These are phyloP conservation scores for Fusarium udum DNA, from an alignment of 2,329 filamentous ascomycete genomes.

Conservation along the genomic window DNA sequence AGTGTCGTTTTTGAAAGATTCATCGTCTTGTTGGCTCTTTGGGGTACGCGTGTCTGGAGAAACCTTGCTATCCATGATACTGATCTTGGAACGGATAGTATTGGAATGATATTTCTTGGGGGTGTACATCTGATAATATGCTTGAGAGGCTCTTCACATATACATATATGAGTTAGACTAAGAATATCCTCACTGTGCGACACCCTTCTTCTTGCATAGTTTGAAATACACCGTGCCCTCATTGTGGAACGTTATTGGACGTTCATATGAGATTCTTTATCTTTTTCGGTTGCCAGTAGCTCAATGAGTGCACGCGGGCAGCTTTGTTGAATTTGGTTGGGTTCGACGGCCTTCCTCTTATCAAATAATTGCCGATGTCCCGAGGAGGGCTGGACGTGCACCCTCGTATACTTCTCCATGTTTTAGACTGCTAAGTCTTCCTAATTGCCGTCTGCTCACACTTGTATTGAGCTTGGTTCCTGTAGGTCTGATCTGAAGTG, in stretches of 20 bases:
- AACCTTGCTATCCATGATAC: neutral
- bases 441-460: neutral
- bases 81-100: neutral
- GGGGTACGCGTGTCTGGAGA: neutral
- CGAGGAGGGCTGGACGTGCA: too few relatives aligned
- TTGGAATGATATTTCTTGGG: rapidly evolving
- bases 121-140: rapidly evolving
- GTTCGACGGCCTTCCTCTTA: rapidly evolving
- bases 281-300: rapidly evolving
- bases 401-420: neutral
- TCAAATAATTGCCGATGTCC: neutral
- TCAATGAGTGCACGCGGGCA: neutral
- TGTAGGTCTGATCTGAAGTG: neutral
- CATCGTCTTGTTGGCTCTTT: neutral
- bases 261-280: too few relatives aligned
- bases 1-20: neutral
- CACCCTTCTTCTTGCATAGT: too few relatives aligned
- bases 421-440: rapidly evolving
- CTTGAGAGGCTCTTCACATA: neutral
- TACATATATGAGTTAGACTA: neutral
- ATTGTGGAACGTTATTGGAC: neutral
- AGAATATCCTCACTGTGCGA: too few relatives aligned
- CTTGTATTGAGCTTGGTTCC: too few relatives aligned
- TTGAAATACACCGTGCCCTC: neutral
- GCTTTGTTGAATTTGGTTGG: neutral